These are phyloP conservation scores for Colletotrichum paranaense DNA, from an alignment of 2,329 filamentous ascomycete genomes.

Conservation along the genomic window DNA sequence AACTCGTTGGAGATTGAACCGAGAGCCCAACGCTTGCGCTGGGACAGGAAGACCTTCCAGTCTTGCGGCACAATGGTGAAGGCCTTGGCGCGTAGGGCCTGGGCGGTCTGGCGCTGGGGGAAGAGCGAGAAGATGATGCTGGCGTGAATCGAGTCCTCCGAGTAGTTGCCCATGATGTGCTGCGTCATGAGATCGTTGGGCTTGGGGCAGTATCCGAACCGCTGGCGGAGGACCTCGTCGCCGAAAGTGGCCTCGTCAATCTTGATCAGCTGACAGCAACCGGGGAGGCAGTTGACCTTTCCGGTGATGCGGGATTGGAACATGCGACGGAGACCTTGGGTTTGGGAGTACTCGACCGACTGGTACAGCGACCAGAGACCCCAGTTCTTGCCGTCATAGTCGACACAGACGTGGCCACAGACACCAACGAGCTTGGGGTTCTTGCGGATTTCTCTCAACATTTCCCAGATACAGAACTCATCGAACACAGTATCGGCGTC, in stretches of 20 bases:
- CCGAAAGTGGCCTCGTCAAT: slow-evolving; percentile 61
- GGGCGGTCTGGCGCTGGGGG: slow-evolving; percentile 55
- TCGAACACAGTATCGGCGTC: slow-evolving; percentile 61
- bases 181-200: slow-evolving; percentile 60
- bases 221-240: slow-evolving; percentile 56
- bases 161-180: slow-evolving; percentile 61
- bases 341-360: slow-evolving; percentile 60
- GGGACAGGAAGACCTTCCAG: slow-evolving; percentile 59
- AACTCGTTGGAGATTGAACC: slow-evolving; percentile 62
- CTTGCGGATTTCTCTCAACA: slow-evolving; percentile 55
- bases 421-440: slow-evolving; percentile 57
- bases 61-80: slow-evolving; percentile 58
- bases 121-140: slow-evolving; percentile 59
- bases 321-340: slow-evolving; percentile 58
- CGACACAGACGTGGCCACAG: slow-evolving; percentile 60
- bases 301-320: slow-evolving; percentile 61
- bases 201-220: slow-evolving; percentile 60
- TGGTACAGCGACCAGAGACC: slow-evolving; percentile 59
- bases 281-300: slow-evolving; percentile 61
- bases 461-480: slow-evolving; percentile 54
- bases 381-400: slow-evolving; percentile 55
- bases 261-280: slow-evolving; percentile 61
- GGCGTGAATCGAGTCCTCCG: slow-evolving; percentile 61
- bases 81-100: slow-evolving; percentile 58
- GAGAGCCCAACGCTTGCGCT: slow-evolving; percentile 61